These are phyloP conservation scores for Mycena capillaripes DNA, from an alignment of 768 basidiomycete genomes.

Conservation along the genomic window DNA sequence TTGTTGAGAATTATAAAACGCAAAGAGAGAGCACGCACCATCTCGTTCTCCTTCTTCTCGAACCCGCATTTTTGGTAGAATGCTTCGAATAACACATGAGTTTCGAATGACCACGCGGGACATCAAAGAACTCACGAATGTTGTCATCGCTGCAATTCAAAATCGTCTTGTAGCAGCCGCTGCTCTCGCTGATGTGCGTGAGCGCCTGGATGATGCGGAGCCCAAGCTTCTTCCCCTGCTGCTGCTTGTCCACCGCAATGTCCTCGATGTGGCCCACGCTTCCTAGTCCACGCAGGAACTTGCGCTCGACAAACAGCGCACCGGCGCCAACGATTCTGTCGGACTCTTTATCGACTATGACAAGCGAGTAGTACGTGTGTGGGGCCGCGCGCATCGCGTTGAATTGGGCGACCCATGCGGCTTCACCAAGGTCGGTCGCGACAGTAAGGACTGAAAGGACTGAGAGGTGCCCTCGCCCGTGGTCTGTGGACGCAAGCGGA, in stretches of 20 bases:
- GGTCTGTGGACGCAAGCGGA: conserved; percentile 89
- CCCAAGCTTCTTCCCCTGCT: conserved; percentile 95
- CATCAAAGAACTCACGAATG: conserved; percentile 75
- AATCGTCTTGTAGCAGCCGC: conserved; percentile 96
- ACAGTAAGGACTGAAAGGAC: conserved; percentile 84
- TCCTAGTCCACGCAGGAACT: conserved; percentile 91
- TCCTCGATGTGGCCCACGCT: conserved; percentile 97
- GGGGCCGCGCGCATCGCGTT: conserved; percentile 65
- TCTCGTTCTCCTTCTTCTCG: conserved; percentile 92
- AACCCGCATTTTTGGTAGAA: conserved; percentile 99
- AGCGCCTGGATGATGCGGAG: conserved; percentile 89
- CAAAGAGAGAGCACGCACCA: conserved; percentile 67
- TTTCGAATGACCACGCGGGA: conserved; percentile 16
- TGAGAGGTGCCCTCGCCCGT: conserved; percentile 84
- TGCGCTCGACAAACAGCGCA: conserved; percentile 90
- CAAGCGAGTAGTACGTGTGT: conserved; percentile 86
- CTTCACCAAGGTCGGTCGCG: conserved; percentile 74
- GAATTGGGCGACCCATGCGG: conserved; percentile 81
- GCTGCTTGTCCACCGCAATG: conserved; percentile 89
- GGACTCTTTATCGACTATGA: conserved; percentile 80
- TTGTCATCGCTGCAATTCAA: conserved; percentile 94
- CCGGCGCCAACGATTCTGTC: conserved; percentile 91
- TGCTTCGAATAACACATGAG: conserved; percentile 59
- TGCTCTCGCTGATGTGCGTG: conserved; percentile 83
- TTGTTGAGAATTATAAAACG: neutral